Percentiles rank a stretch among this genome's conserved stretches.
These are phyloP conservation scores for Heterobasidion irregulare DNA, from an alignment of 1,284 basidiomycete genomes.

Conservation along the genomic window DNA sequence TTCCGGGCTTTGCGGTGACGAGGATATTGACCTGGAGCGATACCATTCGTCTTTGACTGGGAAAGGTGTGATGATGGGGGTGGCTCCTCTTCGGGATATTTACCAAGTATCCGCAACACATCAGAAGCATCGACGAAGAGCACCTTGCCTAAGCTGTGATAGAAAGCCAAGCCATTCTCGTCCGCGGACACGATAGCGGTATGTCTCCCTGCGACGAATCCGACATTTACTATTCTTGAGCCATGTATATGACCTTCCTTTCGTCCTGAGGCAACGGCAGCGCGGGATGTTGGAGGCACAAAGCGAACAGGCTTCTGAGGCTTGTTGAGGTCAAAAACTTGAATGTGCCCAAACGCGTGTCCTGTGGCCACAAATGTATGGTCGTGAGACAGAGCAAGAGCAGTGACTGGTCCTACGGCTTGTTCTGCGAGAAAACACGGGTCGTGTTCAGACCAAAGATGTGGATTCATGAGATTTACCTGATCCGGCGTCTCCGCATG, in stretches of 20 bases:
- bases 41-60: conserved; percentile 2
- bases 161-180: conserved; percentile 88
- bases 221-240: conserved; percentile 81
- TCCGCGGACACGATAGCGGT: conserved; percentile 93
- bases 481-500: conserved; percentile 63
- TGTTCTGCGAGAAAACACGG: conserved; percentile 32
- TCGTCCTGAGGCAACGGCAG: conserved; percentile 68
- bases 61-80: conserved; percentile 7
- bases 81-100: conserved; percentile 62
- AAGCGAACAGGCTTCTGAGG: conserved; percentile 62
- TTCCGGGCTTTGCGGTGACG: conserved; percentile 27
- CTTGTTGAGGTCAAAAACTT: conserved; percentile 77
- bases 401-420: conserved; percentile 76
- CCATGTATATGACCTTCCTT: conserved; percentile 90
- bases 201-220: conserved; percentile 90
- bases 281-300: conserved; percentile 64
- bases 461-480: conserved; percentile 34
- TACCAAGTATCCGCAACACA: conserved; percentile 88
- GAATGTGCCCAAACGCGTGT: conserved; percentile 79
- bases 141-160: conserved; percentile 91
- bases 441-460: not conserved
- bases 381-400: conserved; percentile 87
- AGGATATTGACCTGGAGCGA: not conserved
- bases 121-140: conserved; percentile 95
- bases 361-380: conserved; percentile 91